Base-by-base conservation (phyloP, 129 eudicot genomes). In the Lonicera japonica region DNA sequence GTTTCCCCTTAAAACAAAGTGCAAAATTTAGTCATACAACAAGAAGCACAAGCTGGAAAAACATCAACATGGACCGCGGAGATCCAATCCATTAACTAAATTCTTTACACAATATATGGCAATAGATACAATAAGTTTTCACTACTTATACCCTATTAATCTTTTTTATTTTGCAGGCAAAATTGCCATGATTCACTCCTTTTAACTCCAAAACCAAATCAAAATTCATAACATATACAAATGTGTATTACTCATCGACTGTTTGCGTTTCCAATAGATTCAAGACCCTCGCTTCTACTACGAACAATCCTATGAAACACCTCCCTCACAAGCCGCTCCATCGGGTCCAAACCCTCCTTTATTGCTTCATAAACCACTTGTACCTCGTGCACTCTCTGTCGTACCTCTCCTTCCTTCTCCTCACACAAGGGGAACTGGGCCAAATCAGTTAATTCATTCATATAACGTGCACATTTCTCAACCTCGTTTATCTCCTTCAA, bases 401-500 rank as follows among this genome's bases (percentile, higher is more conserved):
- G 66, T 11, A 86, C 78, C 29, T 86, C 87, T 40, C 70, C 79
- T 58, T 79, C 89, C 71, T 70, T 79, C 22, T 81, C 85, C 47
- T 76, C 87, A 3, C 54, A 54, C 62, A 90, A 48, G 1, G 97
- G 97, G 25, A 90, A 86, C 64, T 62, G 70, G 55, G 72, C 67
- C 0, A 75, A 66, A 61, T 84, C 87, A 1, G 72, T 68, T 65
- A 83, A 34, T 12, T 80, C 92, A 22, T 79, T 81, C 86, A 86
- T 67, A 22, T 20, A 46, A 19, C 75, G 66, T 0, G 79, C 76
- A 16, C 84, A 74, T 77, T 76, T 86, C 73, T 83, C 95, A 58
- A 84, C 79, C 63, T 79, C 85, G 22, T 65, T 63, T 71, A 86
- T 83, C 85, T 90, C 97, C 80, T 59, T 82, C 87, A 86, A 72